These are phyloP conservation scores for Pulveroboletus sp. DNA, from an alignment of 768 basidiomycete species.

Conservation along the genomic window DNA sequence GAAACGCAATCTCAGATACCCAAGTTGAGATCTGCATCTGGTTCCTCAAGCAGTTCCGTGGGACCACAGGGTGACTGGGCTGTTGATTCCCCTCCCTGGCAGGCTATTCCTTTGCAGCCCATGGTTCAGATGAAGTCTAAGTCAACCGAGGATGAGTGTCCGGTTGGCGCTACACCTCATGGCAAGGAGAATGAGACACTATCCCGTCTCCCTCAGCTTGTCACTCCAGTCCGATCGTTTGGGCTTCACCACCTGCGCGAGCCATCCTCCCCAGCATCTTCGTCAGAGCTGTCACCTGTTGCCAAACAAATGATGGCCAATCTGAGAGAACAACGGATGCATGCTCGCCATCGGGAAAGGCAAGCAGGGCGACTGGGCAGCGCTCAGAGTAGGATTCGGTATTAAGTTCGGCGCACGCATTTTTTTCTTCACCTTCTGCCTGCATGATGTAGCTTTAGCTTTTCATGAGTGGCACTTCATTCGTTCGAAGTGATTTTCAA, in stretches of 20 bases:
- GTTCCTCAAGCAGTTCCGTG: slow-evolving; percentile 23
- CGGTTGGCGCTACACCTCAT: too few species aligned
- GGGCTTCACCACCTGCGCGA: slow-evolving; percentile 29
- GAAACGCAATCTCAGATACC: slow-evolving; percentile 27
- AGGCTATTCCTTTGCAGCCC: slow-evolving; percentile 8
- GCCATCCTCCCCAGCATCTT: slow-evolving; percentile 60
- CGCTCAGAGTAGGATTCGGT: slow-evolving; percentile 28
- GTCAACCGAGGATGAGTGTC: not conserved
- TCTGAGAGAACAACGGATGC: slow-evolving; percentile 41
- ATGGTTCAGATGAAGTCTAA: not conserved
- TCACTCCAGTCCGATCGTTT: slow-evolving; percentile 45
- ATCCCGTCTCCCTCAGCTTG: slow-evolving; percentile 33
- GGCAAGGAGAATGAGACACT: slow-evolving; percentile 22
- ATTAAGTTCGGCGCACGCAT: slow-evolving; percentile 10
- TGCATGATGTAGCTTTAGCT: slow-evolving; percentile 10
- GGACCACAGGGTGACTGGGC: slow-evolving; percentile 10
- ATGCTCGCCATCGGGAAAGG: slow-evolving; percentile 31
- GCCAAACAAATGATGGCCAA: slow-evolving; percentile 65
- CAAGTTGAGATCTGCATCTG: slow-evolving; percentile 24
- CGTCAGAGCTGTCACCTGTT: slow-evolving; percentile 68
- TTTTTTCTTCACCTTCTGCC: not conserved
- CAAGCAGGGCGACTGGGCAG: slow-evolving; percentile 30
- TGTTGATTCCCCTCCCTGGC: not conserved
- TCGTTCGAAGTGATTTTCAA: not conserved
- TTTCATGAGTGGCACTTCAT: slow-evolving; percentile 10